These are phyloP conservation scores for Trametopsis cervina DNA, from an alignment of 768 basidiomycete genomes.

Conservation along the genomic window DNA sequence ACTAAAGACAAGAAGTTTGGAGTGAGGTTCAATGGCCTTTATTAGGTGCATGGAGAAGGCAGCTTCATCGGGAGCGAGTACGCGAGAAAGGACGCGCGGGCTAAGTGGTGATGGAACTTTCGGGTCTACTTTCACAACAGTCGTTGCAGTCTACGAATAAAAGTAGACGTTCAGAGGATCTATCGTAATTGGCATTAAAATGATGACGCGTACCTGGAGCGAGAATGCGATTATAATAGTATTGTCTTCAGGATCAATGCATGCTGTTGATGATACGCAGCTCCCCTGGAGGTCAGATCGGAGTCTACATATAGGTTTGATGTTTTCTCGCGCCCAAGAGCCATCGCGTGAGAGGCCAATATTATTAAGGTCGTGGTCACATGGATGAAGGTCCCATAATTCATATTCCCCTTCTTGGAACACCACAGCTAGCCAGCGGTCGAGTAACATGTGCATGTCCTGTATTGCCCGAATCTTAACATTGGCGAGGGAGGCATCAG, in stretches of 20 bases:
- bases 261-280: conserved; percentile 4
- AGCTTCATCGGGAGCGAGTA: too few species aligned
- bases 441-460: conserved; percentile 34
- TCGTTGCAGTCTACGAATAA: too few species aligned
- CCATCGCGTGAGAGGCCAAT: background rate
- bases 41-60: conserved; percentile 20
- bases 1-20: conserved; percentile 27
- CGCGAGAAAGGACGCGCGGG: too few species aligned
- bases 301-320: background rate
- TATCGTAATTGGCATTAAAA: too few species aligned
- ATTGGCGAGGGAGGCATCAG: background rate
- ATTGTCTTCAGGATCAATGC: conserved; percentile 10
- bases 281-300: background rate
- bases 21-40: conserved; percentile 28
- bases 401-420: conserved; percentile 35
- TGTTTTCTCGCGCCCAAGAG: background rate
- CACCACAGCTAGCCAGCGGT: conserved; percentile 41
- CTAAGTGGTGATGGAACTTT: too few species aligned
- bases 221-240: conserved; percentile 14
- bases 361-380: background rate
- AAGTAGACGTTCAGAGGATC: too few species aligned
- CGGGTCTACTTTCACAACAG: background rate
- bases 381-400: conserved; percentile 32
- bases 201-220: background rate
- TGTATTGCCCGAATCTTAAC: conserved; percentile 20